A percentile compares a stretch with the other conserved stretches of the same genome.
Conservation (phyloP, 495 filamentous ascomycete species). For the Letharia columbiana region DNA sequence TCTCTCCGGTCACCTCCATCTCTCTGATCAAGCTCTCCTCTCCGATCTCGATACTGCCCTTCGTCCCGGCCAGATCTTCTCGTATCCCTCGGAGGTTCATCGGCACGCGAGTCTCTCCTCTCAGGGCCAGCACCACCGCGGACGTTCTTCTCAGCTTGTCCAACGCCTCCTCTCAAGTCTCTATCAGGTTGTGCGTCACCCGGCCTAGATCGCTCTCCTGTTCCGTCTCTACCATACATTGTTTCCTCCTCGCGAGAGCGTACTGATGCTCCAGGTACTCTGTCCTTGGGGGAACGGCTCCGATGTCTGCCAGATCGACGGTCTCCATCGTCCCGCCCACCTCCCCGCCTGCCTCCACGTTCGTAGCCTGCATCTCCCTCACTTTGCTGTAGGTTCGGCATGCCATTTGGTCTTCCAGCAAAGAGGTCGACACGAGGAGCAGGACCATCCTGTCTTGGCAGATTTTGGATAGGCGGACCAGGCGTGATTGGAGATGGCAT, state of each 20-base stretch:
- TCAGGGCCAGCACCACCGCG: slow-evolving; percentile 12
- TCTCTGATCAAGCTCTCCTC: slow-evolving; percentile 15
- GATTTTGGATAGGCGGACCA: slow-evolving; percentile 18
- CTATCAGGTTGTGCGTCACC: slow-evolving; percentile 7
- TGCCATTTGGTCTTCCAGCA: slow-evolving; percentile 16
- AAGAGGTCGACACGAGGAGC: slow-evolving; percentile 20
- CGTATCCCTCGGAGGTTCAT: slow-evolving; percentile 13
- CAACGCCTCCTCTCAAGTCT: slow-evolving; percentile 5
- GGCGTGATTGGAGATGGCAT: slow-evolving; percentile 19
- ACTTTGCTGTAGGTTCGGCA: slow-evolving; percentile 2
- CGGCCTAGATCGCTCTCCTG: slow-evolving; percentile 16
- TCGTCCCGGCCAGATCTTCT: slow-evolving; percentile 20
- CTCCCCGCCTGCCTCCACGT: slow-evolving; percentile 17
- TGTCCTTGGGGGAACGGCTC: slow-evolving; percentile 17
- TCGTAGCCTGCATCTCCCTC: slow-evolving; percentile 21
- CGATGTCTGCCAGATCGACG: slow-evolving; percentile 22
- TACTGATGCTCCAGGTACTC: slow-evolving; percentile 1
- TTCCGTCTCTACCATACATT: slow-evolving; percentile 12
- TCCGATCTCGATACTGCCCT: slow-evolving; percentile 11
- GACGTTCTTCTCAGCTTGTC: slow-evolving; percentile 13
- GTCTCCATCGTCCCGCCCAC: slow-evolving; percentile 18
- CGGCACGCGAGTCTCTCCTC: slow-evolving; percentile 9
- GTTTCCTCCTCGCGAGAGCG: slow-evolving; percentile 19
- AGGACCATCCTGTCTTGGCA: slow-evolving; percentile 11
- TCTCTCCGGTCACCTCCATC: slow-evolving; percentile 21